Conservation (phyloP, 495 filamentous ascomycete species). For the Xylaria telfairii region DNA sequence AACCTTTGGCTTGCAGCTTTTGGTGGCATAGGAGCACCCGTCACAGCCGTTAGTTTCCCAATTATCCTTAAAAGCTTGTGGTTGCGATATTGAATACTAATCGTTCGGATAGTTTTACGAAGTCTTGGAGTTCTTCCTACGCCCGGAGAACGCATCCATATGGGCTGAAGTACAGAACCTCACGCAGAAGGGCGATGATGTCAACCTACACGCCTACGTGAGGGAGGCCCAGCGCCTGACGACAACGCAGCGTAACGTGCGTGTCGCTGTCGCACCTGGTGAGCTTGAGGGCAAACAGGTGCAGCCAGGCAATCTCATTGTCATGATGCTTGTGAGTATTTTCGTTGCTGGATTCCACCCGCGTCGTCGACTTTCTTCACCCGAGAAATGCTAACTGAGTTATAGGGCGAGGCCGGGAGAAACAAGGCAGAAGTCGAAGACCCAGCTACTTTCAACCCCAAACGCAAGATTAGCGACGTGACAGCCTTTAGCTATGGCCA, state of each 20-base stretch:
- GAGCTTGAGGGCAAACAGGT: slow-evolving; percentile 38
- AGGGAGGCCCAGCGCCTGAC: slow-evolving; percentile 41
- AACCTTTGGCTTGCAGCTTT: slow-evolving; percentile 43
- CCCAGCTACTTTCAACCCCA: slow-evolving; percentile 33
- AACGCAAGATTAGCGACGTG: slow-evolving; percentile 27
- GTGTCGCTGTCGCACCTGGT: slow-evolving; percentile 32
- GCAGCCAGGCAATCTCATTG: slow-evolving; percentile 35
- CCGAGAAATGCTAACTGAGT: background rate
- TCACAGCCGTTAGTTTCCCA: slow-evolving; percentile 34
- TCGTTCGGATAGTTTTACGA: slow-evolving; percentile 45
- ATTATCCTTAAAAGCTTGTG: background rate
- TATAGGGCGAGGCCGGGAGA: slow-evolving; percentile 39
- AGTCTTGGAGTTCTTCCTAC: slow-evolving; percentile 52
- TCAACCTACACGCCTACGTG: slow-evolving; percentile 36
- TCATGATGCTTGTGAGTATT: slow-evolving; percentile 42
- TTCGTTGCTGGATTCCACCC: background rate
- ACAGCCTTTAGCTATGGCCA: slow-evolving; percentile 40
- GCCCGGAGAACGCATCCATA: slow-evolving; percentile 50
- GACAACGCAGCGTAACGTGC: slow-evolving; percentile 37
- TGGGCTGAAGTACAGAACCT: slow-evolving; percentile 56
- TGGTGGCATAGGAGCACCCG: slow-evolving; percentile 47
- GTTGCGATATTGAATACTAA: slow-evolving; percentile 25
- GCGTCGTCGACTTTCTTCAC: background rate
- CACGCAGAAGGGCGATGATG: slow-evolving; percentile 44
- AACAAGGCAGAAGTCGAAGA: slow-evolving; percentile 32